A percentile compares a stretch with the other conserved stretches of the same genome.
Conservation (phyloP, 2,329 filamentous ascomycete genomes). For the Diaporthe sp. region DNA sequence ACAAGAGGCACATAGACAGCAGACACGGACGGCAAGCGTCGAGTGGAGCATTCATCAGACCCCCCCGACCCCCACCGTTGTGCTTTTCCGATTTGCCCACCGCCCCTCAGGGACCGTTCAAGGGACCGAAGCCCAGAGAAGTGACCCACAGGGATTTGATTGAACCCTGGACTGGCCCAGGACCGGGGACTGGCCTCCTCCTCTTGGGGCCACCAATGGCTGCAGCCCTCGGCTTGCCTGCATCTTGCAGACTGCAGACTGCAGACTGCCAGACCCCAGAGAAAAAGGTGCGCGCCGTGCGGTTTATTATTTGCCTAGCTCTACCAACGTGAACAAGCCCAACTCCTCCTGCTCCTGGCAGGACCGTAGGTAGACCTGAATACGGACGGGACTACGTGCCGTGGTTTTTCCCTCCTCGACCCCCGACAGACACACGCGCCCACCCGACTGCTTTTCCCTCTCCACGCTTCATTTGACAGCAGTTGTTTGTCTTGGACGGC, state of each 20-base stretch:
- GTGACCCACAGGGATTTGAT: slow-evolving; percentile 21
- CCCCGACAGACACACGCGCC: slow-evolving; percentile 2
- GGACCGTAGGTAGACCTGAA: slow-evolving; percentile 6
- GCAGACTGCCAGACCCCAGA: no score
- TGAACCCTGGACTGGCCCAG: slow-evolving; percentile 12
- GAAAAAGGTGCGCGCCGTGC: slow-evolving; percentile 20
- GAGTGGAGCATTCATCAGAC: slow-evolving; percentile 2
- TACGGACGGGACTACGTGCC: slow-evolving; percentile 15
- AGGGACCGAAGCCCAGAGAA: slow-evolving; percentile 20
- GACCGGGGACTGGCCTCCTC: slow-evolving; percentile 18
- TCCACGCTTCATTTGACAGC: slow-evolving; percentile 23
- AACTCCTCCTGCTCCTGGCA: slow-evolving; percentile 4
- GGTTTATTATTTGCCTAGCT: background rate
- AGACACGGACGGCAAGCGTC: slow-evolving; percentile 9
- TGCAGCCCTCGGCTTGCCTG: background rate
- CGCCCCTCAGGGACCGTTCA: slow-evolving; percentile 22
- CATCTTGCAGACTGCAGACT: background rate
- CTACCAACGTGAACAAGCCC: background rate
- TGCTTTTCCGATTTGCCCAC: slow-evolving; percentile 26
- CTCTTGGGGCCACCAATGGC: slow-evolving; percentile 9
- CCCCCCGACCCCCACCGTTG: slow-evolving; percentile 22
- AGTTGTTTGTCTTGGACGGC: slow-evolving; percentile 19
- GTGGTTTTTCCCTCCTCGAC: slow-evolving; percentile 5
- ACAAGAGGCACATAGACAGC: background rate
- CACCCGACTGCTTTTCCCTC: slow-evolving; percentile 7